Base-by-base conservation (phyloP, 2,329 filamentous ascomycete species). In the Aspergillus latus region DNA sequence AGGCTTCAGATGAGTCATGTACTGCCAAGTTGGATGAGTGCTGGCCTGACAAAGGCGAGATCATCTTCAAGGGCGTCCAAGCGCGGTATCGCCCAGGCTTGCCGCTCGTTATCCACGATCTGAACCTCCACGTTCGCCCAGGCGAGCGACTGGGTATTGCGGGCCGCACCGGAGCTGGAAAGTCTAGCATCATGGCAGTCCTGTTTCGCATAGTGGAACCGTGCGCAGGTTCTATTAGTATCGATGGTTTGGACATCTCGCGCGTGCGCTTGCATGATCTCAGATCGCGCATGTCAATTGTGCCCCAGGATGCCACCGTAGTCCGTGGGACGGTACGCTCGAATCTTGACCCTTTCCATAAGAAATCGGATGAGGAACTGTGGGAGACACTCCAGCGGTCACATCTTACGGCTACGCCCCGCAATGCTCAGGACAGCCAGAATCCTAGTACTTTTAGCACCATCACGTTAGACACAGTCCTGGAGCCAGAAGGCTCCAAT, bases 231-330 rank as follows among this genome's bases (percentile, higher is more conserved):
- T 51, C 56, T 1, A 68, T 72, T 6, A 32, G 62, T 15, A 68
- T 73, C 8, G 69, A 72, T 43, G 68, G 66, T 3, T 16, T 70
- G 1, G 65, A 70, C 49, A 89, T 92, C 51, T 86, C 65, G 1
- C 64, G 60, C n/a, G 63, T 69, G 21, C 64, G 58, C n/a, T 59
- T 67, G 8, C 61, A 88, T 54, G 84, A 88, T 53, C 77, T 94
- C 10, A 83, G 90, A 28, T 87, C 84, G n/a, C 81, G 88, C 0
- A 74, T 94, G 0, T 87, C 88, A 40, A 92, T 94, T 62, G 92
- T 94, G 52, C 89, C 90, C 1, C 88, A 92, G 74, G 89, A 93
- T 63, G 89, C 90, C 0, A 88, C 92, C 1, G 79, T 94, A 5
- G 93, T 94, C 74, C 89, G 86, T 1, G 90, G 90, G 26, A 91